Conservation (phyloP, 83 land plant species). For the Picea abies region DNA sequence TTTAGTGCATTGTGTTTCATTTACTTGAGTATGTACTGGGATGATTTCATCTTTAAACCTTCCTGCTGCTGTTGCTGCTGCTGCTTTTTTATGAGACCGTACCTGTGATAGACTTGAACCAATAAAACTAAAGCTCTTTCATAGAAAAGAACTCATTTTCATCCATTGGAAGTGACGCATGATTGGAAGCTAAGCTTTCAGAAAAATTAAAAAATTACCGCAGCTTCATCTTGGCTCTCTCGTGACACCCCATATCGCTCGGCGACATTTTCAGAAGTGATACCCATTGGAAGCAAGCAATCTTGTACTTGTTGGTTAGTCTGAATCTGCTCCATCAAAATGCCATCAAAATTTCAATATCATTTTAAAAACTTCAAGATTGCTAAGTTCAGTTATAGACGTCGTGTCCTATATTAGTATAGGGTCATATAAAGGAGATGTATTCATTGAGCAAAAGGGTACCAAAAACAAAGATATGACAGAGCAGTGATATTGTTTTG, state of each 20-base stretch:
- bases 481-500: not conserved
- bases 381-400: not conserved
- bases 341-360: not conserved
- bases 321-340: conserved; percentile 31
- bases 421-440: not conserved
- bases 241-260: conserved; percentile 42
- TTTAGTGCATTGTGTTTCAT: not conserved
- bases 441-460: too few relatives aligned
- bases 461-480: not conserved
- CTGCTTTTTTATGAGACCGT: conserved; percentile 31
- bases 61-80: conserved; percentile 47
- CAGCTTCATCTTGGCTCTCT: conserved; percentile 49
- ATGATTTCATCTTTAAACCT: conserved; percentile 58
- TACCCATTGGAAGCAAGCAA: conserved; percentile 57
- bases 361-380: not conserved
- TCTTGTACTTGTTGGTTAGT: conserved; percentile 41
- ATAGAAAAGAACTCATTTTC: not conserved
- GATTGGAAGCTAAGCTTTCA: not conserved
- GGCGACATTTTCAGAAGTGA: conserved; percentile 62
- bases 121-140: not conserved
- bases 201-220: conserved; percentile 24
- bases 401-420: not conserved
- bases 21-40: conserved; percentile 51
- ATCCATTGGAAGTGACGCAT: not conserved
- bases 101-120: conserved; percentile 7